These are phyloP conservation scores for Yamadazyma olivae DNA, from an alignment of 805 yeast species.

Conservation along the genomic window DNA sequence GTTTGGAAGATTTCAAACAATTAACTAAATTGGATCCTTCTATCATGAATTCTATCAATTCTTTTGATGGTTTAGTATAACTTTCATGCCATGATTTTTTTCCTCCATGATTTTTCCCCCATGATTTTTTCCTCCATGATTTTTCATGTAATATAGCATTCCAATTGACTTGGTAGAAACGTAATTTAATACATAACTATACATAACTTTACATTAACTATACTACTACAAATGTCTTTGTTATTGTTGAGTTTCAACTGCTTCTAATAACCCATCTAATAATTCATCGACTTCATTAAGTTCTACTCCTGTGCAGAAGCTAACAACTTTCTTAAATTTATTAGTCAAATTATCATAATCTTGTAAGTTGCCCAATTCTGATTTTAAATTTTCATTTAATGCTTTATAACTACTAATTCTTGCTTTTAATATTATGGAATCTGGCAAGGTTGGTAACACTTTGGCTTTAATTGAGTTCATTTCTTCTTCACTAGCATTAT, in stretches of 20 bases:
- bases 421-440: constrained; percentile 56
- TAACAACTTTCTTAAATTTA: constrained; percentile 84
- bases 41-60: constrained; percentile 68
- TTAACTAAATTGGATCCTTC: constrained; percentile 78
- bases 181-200: no score
- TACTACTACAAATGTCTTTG: neutral
- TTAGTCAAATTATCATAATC: constrained; percentile 41
- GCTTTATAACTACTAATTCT: constrained; percentile 75
- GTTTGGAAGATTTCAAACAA: constrained; percentile 80
- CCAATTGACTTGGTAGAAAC: constrained; percentile 5
- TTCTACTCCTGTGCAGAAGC: constrained; percentile 86
- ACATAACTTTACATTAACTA: no score
- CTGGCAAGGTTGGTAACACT: constrained; percentile 39
- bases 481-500: constrained; percentile 16
- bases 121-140: no score
- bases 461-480: constrained; percentile 8
- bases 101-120: neutral
- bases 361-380: constrained; percentile 50
- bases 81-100: no score
- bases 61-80: constrained; percentile 77
- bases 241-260: constrained; percentile 67
- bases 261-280: constrained; percentile 80
- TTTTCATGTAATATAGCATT: neutral
- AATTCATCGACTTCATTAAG: constrained; percentile 76
- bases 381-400: constrained; percentile 57